Conservation (phyloP, 345 rosid genomes). For the Eucalyptus regnans region DNA sequence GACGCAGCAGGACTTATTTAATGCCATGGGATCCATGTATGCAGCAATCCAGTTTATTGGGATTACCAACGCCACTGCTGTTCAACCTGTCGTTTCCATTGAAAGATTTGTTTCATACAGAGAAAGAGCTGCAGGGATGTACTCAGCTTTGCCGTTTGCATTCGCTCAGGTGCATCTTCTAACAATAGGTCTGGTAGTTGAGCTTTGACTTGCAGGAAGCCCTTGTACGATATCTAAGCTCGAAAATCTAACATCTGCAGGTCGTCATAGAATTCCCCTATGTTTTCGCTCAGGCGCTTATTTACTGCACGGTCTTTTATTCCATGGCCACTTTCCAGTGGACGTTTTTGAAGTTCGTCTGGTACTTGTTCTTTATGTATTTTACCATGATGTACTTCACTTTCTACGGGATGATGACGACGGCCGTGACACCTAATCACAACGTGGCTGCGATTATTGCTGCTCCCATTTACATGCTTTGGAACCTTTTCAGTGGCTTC, state of each 20-base stretch:
- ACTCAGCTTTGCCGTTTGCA: slow-evolving; percentile 85
- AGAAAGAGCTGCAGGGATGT: slow-evolving; percentile 97
- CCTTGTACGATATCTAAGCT: not conserved
- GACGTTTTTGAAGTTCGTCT: slow-evolving; percentile 67
- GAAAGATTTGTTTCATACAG: slow-evolving; percentile 94
- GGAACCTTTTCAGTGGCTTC: slow-evolving; percentile 98
- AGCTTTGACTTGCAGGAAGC: not conserved
- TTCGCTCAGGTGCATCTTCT: slow-evolving; percentile 67
- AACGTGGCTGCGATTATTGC: slow-evolving; percentile 83
- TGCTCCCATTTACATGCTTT: slow-evolving; percentile 96
- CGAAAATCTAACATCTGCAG: slow-evolving; percentile 10
- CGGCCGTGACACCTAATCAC: slow-evolving; percentile 95
- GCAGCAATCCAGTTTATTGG: slow-evolving; percentile 87
- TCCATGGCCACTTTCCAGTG: slow-evolving; percentile 89
- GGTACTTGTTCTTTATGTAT: slow-evolving; percentile 94
- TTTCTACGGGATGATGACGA: slow-evolving; percentile 96
- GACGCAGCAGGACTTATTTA: slow-evolving; percentile 69
- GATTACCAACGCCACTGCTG: slow-evolving; percentile 81
- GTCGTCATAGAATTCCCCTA: slow-evolving; percentile 93
- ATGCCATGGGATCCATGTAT: slow-evolving; percentile 96
- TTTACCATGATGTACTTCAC: slow-evolving; percentile 85
- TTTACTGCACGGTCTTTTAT: slow-evolving; percentile 75
- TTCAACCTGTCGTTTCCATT: slow-evolving; percentile 92
- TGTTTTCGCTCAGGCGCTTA: slow-evolving; percentile 61
- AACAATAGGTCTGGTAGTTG: not conserved